Conservation (phyloP, 176 grass and related monocot genomes). For the Bolboschoenus planiculmis region DNA sequence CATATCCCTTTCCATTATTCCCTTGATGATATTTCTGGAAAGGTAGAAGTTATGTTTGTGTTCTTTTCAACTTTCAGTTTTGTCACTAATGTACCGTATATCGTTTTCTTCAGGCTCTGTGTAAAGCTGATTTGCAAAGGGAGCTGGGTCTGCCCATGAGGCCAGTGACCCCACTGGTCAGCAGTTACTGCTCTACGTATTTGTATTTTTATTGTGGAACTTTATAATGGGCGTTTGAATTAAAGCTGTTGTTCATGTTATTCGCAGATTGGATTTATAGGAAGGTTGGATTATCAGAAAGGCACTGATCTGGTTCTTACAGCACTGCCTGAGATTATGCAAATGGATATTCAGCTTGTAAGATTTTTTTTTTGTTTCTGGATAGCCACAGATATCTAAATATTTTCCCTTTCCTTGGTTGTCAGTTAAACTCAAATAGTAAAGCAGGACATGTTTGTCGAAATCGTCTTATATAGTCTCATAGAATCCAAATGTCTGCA, state of each 20-base stretch:
- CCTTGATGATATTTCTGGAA: constrained; percentile 81
- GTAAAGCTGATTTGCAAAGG: constrained; percentile 84
- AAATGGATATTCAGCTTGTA: constrained; percentile 78
- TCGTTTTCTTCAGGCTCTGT: constrained; percentile 55
- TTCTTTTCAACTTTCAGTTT: background rate
- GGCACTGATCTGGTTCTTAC: constrained; percentile 81
- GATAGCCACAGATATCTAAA: background rate
- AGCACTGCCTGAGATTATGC: constrained; percentile 57
- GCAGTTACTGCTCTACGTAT: constrained; percentile 15
- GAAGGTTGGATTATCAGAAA: constrained; percentile 97
- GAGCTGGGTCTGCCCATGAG: constrained; percentile 71
- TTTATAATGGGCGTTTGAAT: background rate
- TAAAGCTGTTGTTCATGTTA: constrained; percentile 14
- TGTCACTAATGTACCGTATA: background rate
- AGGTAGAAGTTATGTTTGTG: constrained; percentile 30
- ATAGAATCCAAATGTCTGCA: background rate
- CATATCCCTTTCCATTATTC: constrained; percentile 73
- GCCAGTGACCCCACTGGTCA: constrained; percentile 64
- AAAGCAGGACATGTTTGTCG: background rate
- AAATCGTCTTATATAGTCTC: background rate
- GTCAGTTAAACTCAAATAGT: background rate
- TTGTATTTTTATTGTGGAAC: background rate
- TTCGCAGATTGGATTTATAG: constrained; percentile 96
- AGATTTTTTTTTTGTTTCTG: constrained; percentile 15
- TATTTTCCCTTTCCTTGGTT: background rate